phyloP scores from a whole-genome alignment of 2,329 filamentous ascomycete species.

The Cordyceps tenuipes region DNA sequence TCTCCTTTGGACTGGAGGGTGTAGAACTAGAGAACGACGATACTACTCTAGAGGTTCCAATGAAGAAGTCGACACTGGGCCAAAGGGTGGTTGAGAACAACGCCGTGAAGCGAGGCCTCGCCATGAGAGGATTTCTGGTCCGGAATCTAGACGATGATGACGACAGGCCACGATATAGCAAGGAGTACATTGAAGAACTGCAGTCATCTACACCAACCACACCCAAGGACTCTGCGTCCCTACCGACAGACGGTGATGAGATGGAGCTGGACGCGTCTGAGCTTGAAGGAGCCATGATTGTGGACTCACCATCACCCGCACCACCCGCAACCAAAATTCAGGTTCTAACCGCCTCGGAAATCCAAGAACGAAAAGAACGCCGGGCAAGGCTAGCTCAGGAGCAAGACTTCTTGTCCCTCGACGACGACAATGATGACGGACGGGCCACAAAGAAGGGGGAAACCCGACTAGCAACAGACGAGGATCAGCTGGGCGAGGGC shows the following conservation, averaged over 20 bases:
- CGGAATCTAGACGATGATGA: conserved; percentile 52
- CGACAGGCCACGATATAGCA: conserved; percentile 71
- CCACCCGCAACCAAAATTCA: conserved; percentile 29
- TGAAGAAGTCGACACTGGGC: conserved; percentile 56
- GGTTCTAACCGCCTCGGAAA: conserved; percentile 77
- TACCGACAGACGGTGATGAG: conserved; percentile 37
- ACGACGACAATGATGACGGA: conserved; percentile 46
- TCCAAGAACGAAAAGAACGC: conserved; percentile 83
- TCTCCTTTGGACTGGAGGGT: conserved; percentile 65
- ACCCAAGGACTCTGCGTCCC: conserved; percentile 52
- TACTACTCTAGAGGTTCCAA: conserved; percentile 42
- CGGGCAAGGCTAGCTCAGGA: conserved; percentile 69
- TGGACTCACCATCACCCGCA: conserved; percentile 36
- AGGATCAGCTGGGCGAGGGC: conserved; percentile 87
- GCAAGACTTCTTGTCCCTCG: conserved; percentile 58
- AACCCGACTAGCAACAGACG: conserved; percentile 70
- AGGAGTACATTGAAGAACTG: conserved; percentile 77
- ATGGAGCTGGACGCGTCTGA: conserved; percentile 53
- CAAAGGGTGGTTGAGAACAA: conserved; percentile 60
- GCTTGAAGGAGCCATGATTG: conserved; percentile 56
- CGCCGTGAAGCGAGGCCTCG: conserved; percentile 45
- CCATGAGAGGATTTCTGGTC: conserved; percentile 43
- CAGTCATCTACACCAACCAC: conserved; percentile 79
- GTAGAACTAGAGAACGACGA: conserved; percentile 42
- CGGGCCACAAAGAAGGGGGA: conserved; percentile 54